These are phyloP conservation scores for Microcyclospora pomicola DNA, from an alignment of 2,329 filamentous ascomycete genomes.

Conservation along the genomic window DNA sequence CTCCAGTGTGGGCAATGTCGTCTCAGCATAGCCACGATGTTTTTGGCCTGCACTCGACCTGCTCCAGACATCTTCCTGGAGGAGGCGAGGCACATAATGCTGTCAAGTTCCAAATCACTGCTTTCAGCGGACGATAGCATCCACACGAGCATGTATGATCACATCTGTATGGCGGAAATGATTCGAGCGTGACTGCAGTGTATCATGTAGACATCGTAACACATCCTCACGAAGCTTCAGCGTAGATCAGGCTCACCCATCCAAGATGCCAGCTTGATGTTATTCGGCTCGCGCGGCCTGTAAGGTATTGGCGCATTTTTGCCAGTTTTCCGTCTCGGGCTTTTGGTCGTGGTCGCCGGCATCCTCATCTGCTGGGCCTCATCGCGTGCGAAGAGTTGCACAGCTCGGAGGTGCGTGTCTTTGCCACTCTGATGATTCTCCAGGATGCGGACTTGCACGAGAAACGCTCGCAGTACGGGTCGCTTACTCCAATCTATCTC, in stretches of 20 bases:
- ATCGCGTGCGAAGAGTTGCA: conserved; percentile 63
- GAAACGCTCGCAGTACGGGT: conserved; percentile 68
- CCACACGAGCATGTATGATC: too few relatives aligned
- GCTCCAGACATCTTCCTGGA: too few relatives aligned
- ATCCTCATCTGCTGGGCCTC: conserved; percentile 12
- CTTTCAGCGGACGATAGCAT: too few relatives aligned
- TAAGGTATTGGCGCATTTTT: neutral
- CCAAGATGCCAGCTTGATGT: conserved; percentile 21
- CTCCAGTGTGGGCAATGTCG: too few relatives aligned
- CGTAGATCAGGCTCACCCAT: conserved; percentile 25
- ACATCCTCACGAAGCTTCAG: conserved; percentile 9
- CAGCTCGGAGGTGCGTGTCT: conserved; percentile 87
- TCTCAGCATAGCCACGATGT: too few relatives aligned
- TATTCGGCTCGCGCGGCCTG: conserved; percentile 11
- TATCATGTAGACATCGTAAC: neutral
- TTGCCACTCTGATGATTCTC: conserved; percentile 99
- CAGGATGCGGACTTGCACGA: conserved; percentile 77
- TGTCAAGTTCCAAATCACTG: too few relatives aligned
- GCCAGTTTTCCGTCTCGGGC: neutral
- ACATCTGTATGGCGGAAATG: too few relatives aligned
- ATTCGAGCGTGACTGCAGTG: too few relatives aligned
- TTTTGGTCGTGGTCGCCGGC: conserved; percentile 2
- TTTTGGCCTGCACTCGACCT: too few relatives aligned
- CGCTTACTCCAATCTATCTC: conserved; percentile 40
- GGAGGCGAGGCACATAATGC: too few relatives aligned